Conservation (phyloP, 441 rosid genomes). For the Biscutella laevigata region DNA sequence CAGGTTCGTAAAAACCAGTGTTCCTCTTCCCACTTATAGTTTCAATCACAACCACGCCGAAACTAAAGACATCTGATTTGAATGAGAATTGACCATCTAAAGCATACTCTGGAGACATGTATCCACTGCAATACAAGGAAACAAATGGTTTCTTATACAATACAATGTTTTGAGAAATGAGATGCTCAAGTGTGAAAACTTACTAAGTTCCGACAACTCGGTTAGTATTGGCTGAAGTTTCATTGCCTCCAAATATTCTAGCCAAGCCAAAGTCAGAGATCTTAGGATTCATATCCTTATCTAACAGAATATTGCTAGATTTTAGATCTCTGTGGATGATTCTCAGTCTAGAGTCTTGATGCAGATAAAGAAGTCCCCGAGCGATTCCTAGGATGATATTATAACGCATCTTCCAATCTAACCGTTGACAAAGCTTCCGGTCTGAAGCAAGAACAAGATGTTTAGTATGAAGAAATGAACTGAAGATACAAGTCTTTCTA, state of each 20-base stretch:
- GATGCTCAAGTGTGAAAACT: conserved; percentile 13
- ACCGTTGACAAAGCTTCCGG: conserved; percentile 20
- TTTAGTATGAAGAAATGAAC: background rate
- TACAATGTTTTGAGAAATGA: background rate
- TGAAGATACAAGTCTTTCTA: background rate
- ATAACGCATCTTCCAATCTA: conserved; percentile 42
- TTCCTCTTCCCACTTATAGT: conserved; percentile 47
- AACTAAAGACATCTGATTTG: conserved; percentile 65
- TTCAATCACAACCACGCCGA: conserved; percentile 61
- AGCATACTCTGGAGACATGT: conserved; percentile 68
- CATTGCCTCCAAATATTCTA: conserved; percentile 48
- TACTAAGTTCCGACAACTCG: conserved; percentile 67
- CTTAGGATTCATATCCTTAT: conserved; percentile 44
- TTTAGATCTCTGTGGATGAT: conserved; percentile 47
- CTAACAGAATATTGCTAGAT: conserved; percentile 36
- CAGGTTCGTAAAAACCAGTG: conserved; percentile 38
- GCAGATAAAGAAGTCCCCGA: conserved; percentile 60
- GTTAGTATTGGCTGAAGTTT: conserved; percentile 43
- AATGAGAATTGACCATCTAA: conserved; percentile 54
- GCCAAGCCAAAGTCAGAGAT: conserved; percentile 47
- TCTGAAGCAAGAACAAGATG: conserved; percentile 27
- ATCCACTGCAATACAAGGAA: conserved; percentile 36
- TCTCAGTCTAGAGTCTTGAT: conserved; percentile 60
- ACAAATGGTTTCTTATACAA: background rate
- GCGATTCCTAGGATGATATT: conserved; percentile 48